Evolutionary conservation across 2,329 filamentous ascomycete genomes (phyloP), one percentile per base, ranked within the genome.

Genomic region (Colletotrichum gloeosporioides): DNA sequence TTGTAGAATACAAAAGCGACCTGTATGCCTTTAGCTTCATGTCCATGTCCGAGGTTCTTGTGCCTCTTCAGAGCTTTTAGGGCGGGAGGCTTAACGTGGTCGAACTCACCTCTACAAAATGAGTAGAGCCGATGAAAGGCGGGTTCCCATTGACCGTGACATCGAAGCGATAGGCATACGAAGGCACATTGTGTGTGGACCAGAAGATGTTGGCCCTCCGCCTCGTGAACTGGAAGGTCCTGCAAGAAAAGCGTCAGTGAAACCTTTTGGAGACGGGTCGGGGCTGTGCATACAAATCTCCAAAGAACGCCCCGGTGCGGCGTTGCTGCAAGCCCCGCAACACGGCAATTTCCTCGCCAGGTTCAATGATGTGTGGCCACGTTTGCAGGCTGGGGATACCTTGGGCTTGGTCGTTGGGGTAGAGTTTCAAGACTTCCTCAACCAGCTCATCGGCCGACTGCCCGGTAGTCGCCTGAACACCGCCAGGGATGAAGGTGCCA

Each of bases 1-100:
- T 84, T 86, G 59, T 82, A 80, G 71, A 90, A 88, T n/a, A 84
- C 82, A 69, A 89, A 83, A 8, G 84, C 80, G 25, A 88, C 82
- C 71, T 87, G 1, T 3, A 10, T 22, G 7, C 12, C 18, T 36
- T 61, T n/a, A 61, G 27, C 27, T 31, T 9, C 1, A 9, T 25
- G n/a, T 36, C 44, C 65, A 25, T 29, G 13, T 22, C 6, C 16
- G 29, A 55, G 32, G 31, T 25, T 34, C 32, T 32, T 22, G 44
- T 22, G n/a, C 44, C 44, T 22, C 44, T 53, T 53, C 44, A n/a
- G n/a, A 53, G n/a, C 12, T 53, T 53, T 22, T 8, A 53, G 10
- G 44, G 44, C n/a, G 7, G n/a, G 44, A 25, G 8, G 44, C n/a
- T 53, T 13, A 29, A 29, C 29, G 9, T 36, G 65, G 31, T n/a